Percentiles rank a stretch among this genome's conserved stretches.
These are phyloP conservation scores for Carallia pectinifolia DNA, from an alignment of 345 rosid genomes.

Conservation along the genomic window DNA sequence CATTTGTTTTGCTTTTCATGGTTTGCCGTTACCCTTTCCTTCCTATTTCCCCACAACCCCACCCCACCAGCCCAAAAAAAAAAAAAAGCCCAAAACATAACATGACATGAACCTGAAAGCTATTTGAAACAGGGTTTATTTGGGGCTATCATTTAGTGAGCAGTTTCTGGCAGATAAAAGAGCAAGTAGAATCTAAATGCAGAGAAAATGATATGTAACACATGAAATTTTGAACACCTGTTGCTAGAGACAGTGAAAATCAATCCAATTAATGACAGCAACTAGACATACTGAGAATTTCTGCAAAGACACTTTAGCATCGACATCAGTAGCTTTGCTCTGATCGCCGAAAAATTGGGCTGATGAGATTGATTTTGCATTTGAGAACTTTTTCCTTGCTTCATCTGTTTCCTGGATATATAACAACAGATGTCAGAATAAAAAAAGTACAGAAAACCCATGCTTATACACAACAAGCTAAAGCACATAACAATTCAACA, in stretches of 20 bases:
- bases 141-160: too few relatives aligned
- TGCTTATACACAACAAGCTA: too few relatives aligned
- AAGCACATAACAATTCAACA: too few relatives aligned
- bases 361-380: conserved; percentile 95
- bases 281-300: conserved; percentile 73
- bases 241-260: background rate
- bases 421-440: conserved; percentile 13
- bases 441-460: background rate
- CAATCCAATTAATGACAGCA: background rate
- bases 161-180: too few relatives aligned
- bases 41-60: background rate
- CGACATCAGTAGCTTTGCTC: conserved; percentile 46
- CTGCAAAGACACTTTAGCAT: conserved; percentile 82
- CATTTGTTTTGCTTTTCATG: too few relatives aligned
- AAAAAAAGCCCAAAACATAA: background rate
- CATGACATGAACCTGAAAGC: too few relatives aligned
- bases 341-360: conserved; percentile 89
- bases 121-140: too few relatives aligned
- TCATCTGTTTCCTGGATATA: conserved; percentile 93
- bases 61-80: too few relatives aligned
- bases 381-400: conserved; percentile 93
- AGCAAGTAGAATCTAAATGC: background rate
- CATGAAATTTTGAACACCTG: background rate
- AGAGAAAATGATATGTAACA: background rate
- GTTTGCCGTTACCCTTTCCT: background rate